These are phyloP conservation scores for Strobilomyces echinocephalus DNA, from an alignment of 768 basidiomycete genomes.

Conservation along the genomic window DNA sequence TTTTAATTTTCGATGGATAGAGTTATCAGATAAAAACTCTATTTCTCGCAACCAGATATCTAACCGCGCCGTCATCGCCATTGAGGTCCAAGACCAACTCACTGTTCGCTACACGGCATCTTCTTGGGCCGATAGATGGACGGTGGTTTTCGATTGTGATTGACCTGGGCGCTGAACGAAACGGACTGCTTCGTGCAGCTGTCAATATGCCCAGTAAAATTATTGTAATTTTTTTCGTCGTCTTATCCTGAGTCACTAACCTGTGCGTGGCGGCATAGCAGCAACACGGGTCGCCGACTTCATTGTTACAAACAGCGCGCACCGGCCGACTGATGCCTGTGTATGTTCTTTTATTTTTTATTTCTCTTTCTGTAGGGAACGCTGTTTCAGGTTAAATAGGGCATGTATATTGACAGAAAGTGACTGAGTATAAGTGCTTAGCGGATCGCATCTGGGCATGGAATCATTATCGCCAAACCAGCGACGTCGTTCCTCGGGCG, in stretches of 20 bases:
- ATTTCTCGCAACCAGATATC: background rate
- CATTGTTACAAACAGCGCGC: background rate
- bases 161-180: background rate
- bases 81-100: background rate
- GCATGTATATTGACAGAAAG: background rate
- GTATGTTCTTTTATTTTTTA: background rate
- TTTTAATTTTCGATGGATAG: background rate
- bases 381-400: conserved; percentile 3
- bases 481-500: background rate
- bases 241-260: background rate
- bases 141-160: background rate
- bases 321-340: background rate
- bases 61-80: background rate
- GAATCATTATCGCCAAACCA: conserved; percentile 5
- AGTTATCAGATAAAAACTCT: conserved; percentile 8
- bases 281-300: background rate
- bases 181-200: background rate
- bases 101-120: background rate
- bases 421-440: background rate
- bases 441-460: background rate
- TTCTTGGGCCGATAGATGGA: background rate
- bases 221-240: background rate
- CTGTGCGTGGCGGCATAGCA: background rate
- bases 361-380: too few species aligned
- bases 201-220: too few species aligned